These are phyloP conservation scores for Podila epigama DNA, from an alignment of 192 early-diverging fungal species.

Conservation along the genomic window DNA sequence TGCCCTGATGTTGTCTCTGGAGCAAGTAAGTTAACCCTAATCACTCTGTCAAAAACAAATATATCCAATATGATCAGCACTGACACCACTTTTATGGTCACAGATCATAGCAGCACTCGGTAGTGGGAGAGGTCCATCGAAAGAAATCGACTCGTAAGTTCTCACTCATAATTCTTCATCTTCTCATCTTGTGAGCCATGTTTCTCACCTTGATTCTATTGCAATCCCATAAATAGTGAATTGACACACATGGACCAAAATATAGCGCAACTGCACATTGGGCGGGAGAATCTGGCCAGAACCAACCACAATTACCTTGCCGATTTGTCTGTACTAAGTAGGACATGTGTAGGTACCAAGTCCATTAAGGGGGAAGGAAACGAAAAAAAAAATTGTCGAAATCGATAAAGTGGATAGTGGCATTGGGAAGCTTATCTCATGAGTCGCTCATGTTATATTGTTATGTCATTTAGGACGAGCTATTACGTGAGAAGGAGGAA, in stretches of 20 bases:
- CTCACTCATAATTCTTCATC: not conserved
- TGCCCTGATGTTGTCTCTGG: conserved; percentile 91
- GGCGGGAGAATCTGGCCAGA: conserved; percentile 38
- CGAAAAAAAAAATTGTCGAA: not conserved
- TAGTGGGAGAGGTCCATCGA: conserved; percentile 12
- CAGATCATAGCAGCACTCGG: conserved; percentile 37
- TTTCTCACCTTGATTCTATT: not conserved
- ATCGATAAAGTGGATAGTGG: no score
- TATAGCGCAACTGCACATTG: conserved; percentile 25
- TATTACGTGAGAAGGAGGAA: conserved; percentile 74
- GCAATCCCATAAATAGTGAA: conserved; percentile 8
- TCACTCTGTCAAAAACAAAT: no score
- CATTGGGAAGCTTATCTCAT: no score
- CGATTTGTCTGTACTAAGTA: conserved; percentile 22
- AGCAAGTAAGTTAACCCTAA: no score
- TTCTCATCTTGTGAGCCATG: not conserved
- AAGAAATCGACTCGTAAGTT: conserved; percentile 29
- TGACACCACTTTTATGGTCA: not conserved
- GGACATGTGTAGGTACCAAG: conserved; percentile 33
- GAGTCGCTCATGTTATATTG: not conserved
- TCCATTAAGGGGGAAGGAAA: not conserved
- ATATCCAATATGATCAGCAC: not conserved
- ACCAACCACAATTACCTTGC: conserved; percentile 24
- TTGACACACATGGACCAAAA: conserved; percentile 34
- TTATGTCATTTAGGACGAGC: conserved; percentile 65